A percentile compares a stretch with the other conserved stretches of the same genome.
Evolutionary conservation across 2,329 filamentous ascomycete genomes (phyloP).

Genomic region (Aspergillus aculeatus): DNA sequence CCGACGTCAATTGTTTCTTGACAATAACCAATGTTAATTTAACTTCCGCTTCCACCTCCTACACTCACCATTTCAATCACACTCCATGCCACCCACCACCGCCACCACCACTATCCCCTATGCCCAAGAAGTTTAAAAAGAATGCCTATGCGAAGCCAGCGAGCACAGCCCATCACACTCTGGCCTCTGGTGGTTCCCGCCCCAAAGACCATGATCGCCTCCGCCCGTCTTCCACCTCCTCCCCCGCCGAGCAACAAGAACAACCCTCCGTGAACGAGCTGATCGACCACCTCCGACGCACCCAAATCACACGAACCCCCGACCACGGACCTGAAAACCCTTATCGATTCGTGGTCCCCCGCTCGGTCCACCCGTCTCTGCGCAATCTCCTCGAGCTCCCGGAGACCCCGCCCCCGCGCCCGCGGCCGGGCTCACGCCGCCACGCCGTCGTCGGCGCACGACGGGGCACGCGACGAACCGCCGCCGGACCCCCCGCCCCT

Average conservation of each 20-base stretch:
- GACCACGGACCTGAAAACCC: conserved; percentile 19
- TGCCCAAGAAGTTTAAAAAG: conserved; percentile 50
- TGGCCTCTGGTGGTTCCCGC: conserved; percentile 30
- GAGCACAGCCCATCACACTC: conserved; percentile 41
- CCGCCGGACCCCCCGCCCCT: conserved; percentile 46
- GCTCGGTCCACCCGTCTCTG: conserved; percentile 47
- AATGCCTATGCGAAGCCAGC: conserved; percentile 40
- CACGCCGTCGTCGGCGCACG: conserved; percentile 36
- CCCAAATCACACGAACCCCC: conserved; percentile 30
- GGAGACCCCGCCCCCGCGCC: conserved; percentile 43
- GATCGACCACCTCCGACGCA: conserved; percentile 47
- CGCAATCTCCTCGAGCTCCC: conserved; percentile 47
- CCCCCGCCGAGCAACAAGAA: conserved; percentile 24
- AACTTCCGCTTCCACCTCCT: not conserved
- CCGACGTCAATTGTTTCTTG: not conserved
- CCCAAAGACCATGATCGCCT: conserved; percentile 28
- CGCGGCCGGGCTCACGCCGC: conserved; percentile 35
- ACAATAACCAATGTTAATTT: not conserved
- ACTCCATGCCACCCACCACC: conserved; percentile 11
- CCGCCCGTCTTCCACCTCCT: conserved; percentile 18
- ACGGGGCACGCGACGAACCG: conserved; percentile 34
- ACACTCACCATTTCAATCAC: not conserved
- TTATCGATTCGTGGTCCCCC: conserved; percentile 24
- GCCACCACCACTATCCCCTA: conserved; percentile 26
- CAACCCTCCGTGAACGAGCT: conserved; percentile 47